These are phyloP conservation scores for Trametes elegans DNA, from an alignment of 768 basidiomycete genomes.

Conservation along the genomic window DNA sequence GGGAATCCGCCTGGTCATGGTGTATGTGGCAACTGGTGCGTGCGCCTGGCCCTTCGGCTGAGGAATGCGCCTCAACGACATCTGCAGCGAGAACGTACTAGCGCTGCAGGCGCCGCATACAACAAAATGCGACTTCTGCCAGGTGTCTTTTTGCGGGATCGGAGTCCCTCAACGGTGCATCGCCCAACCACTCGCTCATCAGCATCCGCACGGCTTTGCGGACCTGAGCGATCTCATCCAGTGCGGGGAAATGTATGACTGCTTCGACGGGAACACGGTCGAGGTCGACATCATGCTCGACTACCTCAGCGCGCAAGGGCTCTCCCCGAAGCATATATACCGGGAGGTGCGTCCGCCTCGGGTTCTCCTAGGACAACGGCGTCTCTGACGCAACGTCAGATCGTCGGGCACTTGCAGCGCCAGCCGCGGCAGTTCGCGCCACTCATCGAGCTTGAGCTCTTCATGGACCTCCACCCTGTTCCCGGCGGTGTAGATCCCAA, in stretches of 20 bases:
- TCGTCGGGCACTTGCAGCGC: conserved; percentile 56
- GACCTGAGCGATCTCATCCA: conserved; percentile 76
- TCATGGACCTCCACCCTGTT: conserved; percentile 64
- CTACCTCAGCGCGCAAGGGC: conserved; percentile 60
- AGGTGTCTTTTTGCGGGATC: conserved; percentile 81
- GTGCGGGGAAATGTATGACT: conserved; percentile 74
- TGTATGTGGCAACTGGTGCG: conserved; percentile 80
- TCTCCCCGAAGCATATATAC: conserved; percentile 73
- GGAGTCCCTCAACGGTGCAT: conserved; percentile 71
- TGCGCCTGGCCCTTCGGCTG: background rate
- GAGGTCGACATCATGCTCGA: conserved; percentile 87
- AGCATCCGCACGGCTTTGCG: conserved; percentile 67
- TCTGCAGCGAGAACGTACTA: conserved; percentile 65
- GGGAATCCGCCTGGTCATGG: conserved; percentile 78
- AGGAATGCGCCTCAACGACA: background rate
- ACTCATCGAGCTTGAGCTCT: conserved; percentile 68
- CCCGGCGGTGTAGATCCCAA: conserved; percentile 54
- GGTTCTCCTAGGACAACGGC: background rate
- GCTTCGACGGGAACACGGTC: conserved; percentile 71
- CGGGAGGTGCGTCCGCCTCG: conserved; percentile 53
- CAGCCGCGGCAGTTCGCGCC: conserved; percentile 64
- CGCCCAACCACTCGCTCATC: conserved; percentile 52
- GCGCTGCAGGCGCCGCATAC: conserved; percentile 72
- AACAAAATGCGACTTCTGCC: conserved; percentile 82
- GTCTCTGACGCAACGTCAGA: conserved; percentile 38